These are phyloP conservation scores for Fusarium sulawesiense DNA, from an alignment of 2,329 filamentous ascomycete species.

Conservation along the genomic window DNA sequence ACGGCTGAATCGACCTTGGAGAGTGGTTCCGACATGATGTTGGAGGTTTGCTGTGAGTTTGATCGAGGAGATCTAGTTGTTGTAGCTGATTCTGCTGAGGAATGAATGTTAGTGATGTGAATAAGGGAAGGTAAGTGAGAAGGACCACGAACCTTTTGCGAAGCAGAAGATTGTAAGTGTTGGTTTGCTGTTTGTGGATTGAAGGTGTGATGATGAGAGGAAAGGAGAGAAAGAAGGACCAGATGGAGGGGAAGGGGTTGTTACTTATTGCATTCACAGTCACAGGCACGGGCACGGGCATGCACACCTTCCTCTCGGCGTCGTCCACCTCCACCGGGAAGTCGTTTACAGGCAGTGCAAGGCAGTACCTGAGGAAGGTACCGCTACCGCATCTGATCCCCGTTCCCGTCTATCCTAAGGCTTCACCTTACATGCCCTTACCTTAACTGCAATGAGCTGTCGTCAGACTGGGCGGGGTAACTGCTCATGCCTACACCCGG, in stretches of 20 bases:
- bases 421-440: not conserved
- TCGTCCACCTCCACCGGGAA: conserved; percentile 27
- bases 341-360: conserved; percentile 5
- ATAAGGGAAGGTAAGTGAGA: conserved; percentile 7
- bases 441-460: conserved; percentile 46
- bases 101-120: conserved; percentile 20
- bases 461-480: conserved; percentile 60
- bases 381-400: conserved; percentile 4
- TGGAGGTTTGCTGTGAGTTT: conserved; percentile 29
- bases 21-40: conserved; percentile 66
- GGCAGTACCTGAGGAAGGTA: conserved; percentile 4
- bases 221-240: conserved; percentile 31
- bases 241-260: conserved; percentile 48
- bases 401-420: conserved; percentile 23
- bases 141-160: conserved; percentile 38
- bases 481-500: conserved; percentile 42
- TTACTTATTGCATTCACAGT: conserved; percentile 50
- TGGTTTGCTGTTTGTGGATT: conserved; percentile 37
- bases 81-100: conserved; percentile 30
- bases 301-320: conserved; percentile 35
- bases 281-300: conserved; percentile 10
- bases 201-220: conserved; percentile 45
- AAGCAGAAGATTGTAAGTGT: conserved; percentile 41
- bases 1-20: conserved; percentile 93
- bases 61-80: conserved; percentile 41